These are phyloP conservation scores for Corylus avellana DNA, from an alignment of 306 rosid species.

Conservation along the genomic window DNA sequence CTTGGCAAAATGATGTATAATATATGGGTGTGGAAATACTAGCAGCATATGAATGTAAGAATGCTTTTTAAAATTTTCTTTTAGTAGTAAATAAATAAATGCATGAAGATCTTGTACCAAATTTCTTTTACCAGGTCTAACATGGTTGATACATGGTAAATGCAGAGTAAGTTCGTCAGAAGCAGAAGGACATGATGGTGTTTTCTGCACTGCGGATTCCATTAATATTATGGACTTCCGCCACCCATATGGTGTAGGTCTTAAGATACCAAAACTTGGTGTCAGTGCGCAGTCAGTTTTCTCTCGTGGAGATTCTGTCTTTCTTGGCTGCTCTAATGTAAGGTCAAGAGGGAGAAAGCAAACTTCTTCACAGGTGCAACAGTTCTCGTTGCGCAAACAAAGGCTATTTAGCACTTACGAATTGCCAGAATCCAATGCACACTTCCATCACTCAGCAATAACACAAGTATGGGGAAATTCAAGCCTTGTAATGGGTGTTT, in stretches of 20 bases:
- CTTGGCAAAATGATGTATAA: neutral
- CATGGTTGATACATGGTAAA: conserved; percentile 9
- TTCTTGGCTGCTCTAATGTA: conserved; percentile 68
- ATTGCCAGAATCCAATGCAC: conserved; percentile 75
- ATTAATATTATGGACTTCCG: conserved; percentile 89
- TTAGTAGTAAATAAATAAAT: neutral
- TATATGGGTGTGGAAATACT: neutral
- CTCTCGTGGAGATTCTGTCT: conserved; percentile 81
- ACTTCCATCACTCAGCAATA: conserved; percentile 59
- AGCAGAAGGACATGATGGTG: conserved; percentile 94
- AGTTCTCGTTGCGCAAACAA: conserved; percentile 80
- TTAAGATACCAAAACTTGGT: conserved; percentile 64
- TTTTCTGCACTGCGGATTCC: conserved; percentile 82
- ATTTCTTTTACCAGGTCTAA: conserved; percentile 12
- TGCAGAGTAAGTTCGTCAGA: conserved; percentile 83
- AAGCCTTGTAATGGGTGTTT: conserved; percentile 76
- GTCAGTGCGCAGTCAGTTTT: conserved; percentile 62
- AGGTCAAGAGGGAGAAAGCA: conserved; percentile 59
- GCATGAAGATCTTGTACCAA: neutral
- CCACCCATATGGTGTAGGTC: conserved; percentile 79
- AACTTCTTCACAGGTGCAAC: conserved; percentile 61
- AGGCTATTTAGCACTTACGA: conserved; percentile 59
- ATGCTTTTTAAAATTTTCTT: neutral
- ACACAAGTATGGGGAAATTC: conserved; percentile 96
- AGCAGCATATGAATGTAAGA: neutral